phyloP scores from a whole-genome alignment of 805 yeast genomes.

The Teunomyces tritomae region DNA sequence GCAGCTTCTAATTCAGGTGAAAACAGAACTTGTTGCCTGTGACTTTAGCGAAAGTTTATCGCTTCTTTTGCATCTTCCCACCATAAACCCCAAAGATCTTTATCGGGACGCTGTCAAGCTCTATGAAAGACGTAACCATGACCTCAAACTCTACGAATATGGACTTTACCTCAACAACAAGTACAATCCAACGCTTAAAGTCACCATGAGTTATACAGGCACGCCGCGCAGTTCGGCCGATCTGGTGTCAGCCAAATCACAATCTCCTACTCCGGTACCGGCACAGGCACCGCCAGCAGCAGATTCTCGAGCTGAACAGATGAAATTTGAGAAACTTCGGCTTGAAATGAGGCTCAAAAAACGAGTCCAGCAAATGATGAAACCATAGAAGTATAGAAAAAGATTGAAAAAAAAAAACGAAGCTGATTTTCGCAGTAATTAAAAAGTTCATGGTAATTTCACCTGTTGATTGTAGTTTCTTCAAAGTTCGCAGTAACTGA shows the following conservation, averaged over 20 bases:
- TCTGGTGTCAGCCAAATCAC: slow-evolving; percentile 11
- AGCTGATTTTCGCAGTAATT: too few species aligned
- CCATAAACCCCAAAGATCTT: slow-evolving; percentile 23
- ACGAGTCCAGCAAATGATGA: slow-evolving; percentile 26
- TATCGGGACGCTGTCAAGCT: slow-evolving; percentile 35
- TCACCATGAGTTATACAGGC: slow-evolving; percentile 17
- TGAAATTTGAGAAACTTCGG: slow-evolving; percentile 45
- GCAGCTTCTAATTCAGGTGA: slow-evolving; percentile 43
- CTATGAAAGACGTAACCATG: slow-evolving; percentile 30
- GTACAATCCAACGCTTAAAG: slow-evolving; percentile 38
- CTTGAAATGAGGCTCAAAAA: slow-evolving; percentile 48
- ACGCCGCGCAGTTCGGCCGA: slow-evolving; percentile 20
- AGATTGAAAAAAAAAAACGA: too few species aligned
- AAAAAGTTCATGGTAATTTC: too few species aligned
- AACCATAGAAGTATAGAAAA: neutral
- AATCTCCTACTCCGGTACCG: slow-evolving; percentile 7
- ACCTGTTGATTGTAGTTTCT: neutral
- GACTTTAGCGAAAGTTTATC: slow-evolving; percentile 54
- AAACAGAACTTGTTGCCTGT: slow-evolving; percentile 41
- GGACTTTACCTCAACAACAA: slow-evolving; percentile 42
- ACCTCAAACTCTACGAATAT: slow-evolving; percentile 35
- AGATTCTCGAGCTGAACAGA: slow-evolving; percentile 29
- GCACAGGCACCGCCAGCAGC: slow-evolving; percentile 11
- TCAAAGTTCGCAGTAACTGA: too few species aligned
- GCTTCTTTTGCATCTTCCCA: slow-evolving; percentile 49